Conservation (phyloP, 2,329 filamentous ascomycete species). For the Colletotrichum costaricense region DNA sequence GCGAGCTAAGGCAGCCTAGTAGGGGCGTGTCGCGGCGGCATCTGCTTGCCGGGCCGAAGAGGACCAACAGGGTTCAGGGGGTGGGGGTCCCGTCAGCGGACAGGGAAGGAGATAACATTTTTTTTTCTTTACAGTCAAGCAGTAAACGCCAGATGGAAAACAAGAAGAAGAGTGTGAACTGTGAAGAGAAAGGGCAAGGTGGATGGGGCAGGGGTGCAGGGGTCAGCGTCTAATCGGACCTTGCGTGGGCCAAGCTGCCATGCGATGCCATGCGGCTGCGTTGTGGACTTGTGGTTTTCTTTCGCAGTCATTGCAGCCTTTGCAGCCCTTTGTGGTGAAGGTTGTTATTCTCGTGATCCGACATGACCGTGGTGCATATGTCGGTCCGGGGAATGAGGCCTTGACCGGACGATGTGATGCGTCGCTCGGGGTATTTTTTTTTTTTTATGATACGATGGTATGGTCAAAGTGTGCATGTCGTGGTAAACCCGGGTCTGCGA, state of each 20-base stretch:
- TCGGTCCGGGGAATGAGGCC: neutral
- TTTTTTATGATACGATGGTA: neutral
- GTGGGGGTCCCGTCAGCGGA: neutral
- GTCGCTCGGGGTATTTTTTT: neutral
- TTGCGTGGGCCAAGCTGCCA: conserved; percentile 10
- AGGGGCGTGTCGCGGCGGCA: conserved; percentile 11
- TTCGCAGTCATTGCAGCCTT: neutral
- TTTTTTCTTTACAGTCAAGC: no score
- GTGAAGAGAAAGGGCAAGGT: no score
- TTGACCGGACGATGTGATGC: neutral
- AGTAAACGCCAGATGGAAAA: neutral
- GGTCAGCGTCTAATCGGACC: conserved; percentile 26
- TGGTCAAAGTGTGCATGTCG: neutral
- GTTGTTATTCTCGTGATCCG: neutral
- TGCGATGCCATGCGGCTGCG: neutral
- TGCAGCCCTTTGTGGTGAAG: neutral
- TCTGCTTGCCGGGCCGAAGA: conserved; percentile 29
- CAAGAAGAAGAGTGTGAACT: neutral
- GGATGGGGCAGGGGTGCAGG: conserved; percentile 3
- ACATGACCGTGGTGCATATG: neutral
- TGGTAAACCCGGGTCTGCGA: neutral
- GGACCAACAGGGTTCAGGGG: conserved; percentile 20
- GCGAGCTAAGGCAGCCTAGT: neutral
- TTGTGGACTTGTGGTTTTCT: neutral
- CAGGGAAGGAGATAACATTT: conserved; percentile 8